Evolutionary conservation across 208 protist genomes (phyloP), one percentile per base, ranked within the genome.

Genomic region (Crithidia expoeki): DNA sequence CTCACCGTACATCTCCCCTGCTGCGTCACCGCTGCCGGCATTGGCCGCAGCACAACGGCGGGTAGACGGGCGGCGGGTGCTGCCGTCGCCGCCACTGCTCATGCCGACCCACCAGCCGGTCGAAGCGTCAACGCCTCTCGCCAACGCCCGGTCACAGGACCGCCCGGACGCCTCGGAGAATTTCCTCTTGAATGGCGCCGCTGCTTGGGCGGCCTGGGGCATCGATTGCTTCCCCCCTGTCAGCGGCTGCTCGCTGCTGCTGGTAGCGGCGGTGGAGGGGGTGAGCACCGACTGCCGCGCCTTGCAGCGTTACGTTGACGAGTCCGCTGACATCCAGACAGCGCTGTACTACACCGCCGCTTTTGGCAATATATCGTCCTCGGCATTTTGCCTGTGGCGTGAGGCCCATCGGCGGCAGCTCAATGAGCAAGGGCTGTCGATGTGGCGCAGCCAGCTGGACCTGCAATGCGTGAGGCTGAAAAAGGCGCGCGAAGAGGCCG

Each of bases 261-360:
- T 95, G 21, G 71, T 86, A 12, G 84, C 86, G 0, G 83, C 74
- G 7, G 86, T 93, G 53, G 86, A 93, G 52, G 80, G 74, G 0
- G 60, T 76, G 21, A 70, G 74, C 59, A 33, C 47, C 28, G 65
- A 83, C 61, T 73, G 30, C 38, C 66, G 34, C 25, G 74, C 84
- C 2, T 72, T 96, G 53, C 91, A 96, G 72, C 81, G 83, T 19
- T 96, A 96, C 77, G 78, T 94, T 34, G 91, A 96, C 76, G 82
- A 83, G 78, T 90, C 74, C 25, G 75, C 74, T 27, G 91, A 96
- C 34, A 70, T 93, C 52, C 91, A 96, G 68, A 88, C 80, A 2
- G 62, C 84, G 34, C 44, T 88, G 36, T 83, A 83, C 65, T 94
- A 93, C 59, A 74, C 76, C 3, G 63, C 80, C 2, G 68, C 79